Evolutionary conservation across 257 asterid genomes (phyloP).

Genomic region (Avicennia marina): DNA sequence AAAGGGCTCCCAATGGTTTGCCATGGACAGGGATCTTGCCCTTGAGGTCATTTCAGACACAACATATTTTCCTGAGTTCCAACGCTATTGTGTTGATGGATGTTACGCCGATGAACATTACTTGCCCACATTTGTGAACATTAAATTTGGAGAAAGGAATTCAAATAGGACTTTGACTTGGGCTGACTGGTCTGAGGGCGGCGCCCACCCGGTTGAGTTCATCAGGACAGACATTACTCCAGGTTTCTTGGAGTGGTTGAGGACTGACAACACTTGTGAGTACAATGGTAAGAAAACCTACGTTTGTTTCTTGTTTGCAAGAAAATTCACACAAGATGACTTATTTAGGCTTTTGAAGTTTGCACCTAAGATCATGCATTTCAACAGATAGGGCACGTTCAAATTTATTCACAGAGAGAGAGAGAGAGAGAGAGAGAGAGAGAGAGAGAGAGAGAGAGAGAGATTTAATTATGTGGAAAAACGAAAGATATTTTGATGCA

Average conservation of each 20-base stretch:
- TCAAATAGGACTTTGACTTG: slow-evolving; percentile 55
- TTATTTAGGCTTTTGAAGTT: slow-evolving; percentile 41
- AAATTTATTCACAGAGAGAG: no score
- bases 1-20: slow-evolving; percentile 45
- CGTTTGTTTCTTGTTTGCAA: slow-evolving; percentile 51
- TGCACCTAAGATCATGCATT: slow-evolving; percentile 39
- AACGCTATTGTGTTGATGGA: slow-evolving; percentile 21
- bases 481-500: no score
- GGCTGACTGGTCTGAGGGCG: slow-evolving; percentile 66
- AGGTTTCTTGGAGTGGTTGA: slow-evolving; percentile 34
- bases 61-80: slow-evolving; percentile 26
- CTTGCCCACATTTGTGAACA: slow-evolving; percentile 39
- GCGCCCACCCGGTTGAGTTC: slow-evolving; percentile 53
- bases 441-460: no score
- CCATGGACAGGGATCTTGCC: slow-evolving; percentile 33
- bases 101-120: slow-evolving; percentile 69
- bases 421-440: no score
- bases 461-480: no score
- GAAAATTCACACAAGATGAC: slow-evolving; percentile 40
- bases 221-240: slow-evolving; percentile 25
- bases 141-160: slow-evolving; percentile 30
- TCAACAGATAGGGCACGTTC: not conserved
- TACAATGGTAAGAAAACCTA: slow-evolving; percentile 41
- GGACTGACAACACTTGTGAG: slow-evolving; percentile 26
- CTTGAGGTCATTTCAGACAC: slow-evolving; percentile 32